phyloP scores from a whole-genome alignment of 2,329 filamentous ascomycete species.

The Chrysosporium queenslandicum region DNA sequence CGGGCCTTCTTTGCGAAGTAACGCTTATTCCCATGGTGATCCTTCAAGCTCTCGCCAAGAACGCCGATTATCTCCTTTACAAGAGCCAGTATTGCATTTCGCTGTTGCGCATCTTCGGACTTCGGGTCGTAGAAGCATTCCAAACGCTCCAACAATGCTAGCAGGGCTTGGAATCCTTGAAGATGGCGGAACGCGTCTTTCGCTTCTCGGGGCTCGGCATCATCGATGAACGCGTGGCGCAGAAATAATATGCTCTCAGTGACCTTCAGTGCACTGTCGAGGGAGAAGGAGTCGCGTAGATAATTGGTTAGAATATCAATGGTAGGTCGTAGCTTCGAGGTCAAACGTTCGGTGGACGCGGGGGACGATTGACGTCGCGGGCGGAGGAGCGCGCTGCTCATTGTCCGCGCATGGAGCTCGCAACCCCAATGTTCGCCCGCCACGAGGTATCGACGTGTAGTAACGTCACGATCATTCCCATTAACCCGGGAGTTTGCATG shows the following conservation, averaged over 20 bases:
- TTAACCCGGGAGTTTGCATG: background rate
- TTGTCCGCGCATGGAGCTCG: slow-evolving; percentile 5
- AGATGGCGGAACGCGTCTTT: slow-evolving; percentile 79
- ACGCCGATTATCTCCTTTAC: slow-evolving; percentile 50
- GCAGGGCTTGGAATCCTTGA: slow-evolving; percentile 63
- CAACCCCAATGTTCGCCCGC: background rate
- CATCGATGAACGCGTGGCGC: slow-evolving; percentile 53
- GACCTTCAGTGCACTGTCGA: slow-evolving; percentile 35
- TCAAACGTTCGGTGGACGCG: slow-evolving; percentile 27
- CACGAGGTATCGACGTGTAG: background rate
- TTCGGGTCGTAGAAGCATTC: slow-evolving; percentile 61
- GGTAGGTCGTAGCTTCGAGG: slow-evolving; percentile 30
- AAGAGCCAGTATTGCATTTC: slow-evolving; percentile 59
- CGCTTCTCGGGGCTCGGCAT: slow-evolving; percentile 39
- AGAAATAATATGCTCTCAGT: slow-evolving; percentile 53
- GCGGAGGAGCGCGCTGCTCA: slow-evolving; percentile 14
- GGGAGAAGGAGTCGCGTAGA: slow-evolving; percentile 23
- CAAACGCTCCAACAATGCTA: slow-evolving; percentile 59
- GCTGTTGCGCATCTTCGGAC: slow-evolving; percentile 50
- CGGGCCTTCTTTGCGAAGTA: slow-evolving; percentile 73
- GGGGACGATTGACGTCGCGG: slow-evolving; percentile 15
- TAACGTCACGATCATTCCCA: background rate
- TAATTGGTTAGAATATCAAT: slow-evolving; percentile 30
- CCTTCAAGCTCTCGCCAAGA: slow-evolving; percentile 62
- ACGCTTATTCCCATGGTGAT: slow-evolving; percentile 74